These are phyloP conservation scores for Fraxinus pennsylvanica DNA, from an alignment of 257 asterid genomes.

Conservation along the genomic window DNA sequence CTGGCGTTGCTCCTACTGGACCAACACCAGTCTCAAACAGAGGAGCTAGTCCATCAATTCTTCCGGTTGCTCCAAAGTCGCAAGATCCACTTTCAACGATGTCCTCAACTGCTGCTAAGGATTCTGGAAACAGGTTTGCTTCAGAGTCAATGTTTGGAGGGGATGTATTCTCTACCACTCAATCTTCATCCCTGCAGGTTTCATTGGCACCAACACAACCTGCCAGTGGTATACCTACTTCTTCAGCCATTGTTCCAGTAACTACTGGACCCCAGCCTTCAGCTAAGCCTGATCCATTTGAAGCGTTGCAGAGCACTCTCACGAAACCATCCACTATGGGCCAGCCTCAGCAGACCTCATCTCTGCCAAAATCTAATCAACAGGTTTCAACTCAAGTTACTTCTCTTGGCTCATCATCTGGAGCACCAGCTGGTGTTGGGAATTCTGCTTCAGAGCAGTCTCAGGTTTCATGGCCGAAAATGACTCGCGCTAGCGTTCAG, in stretches of 20 bases:
- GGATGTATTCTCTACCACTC: conserved; percentile 63
- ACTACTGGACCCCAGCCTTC: conserved; percentile 51
- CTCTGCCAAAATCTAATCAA: conserved; percentile 58
- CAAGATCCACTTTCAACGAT: conserved; percentile 50
- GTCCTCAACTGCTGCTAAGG: conserved; percentile 40
- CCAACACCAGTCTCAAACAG: conserved; percentile 44
- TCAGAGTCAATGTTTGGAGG: conserved; percentile 54
- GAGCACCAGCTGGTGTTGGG: conserved; percentile 45
- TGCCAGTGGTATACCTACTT: conserved; percentile 42
- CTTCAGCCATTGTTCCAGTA: conserved; percentile 56
- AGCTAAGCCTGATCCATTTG: conserved; percentile 71
- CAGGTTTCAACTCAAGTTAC: conserved; percentile 60
- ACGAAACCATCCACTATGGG: conserved; percentile 50
- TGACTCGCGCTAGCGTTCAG: conserved; percentile 92
- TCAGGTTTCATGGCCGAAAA: conserved; percentile 87
- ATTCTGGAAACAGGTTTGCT: conserved; percentile 52
- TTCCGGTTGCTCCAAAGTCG: conserved; percentile 45
- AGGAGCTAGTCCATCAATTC: conserved; percentile 47
- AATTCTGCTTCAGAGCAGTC: conserved; percentile 56
- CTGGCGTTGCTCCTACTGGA: conserved; percentile 47
- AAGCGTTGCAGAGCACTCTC: conserved; percentile 64
- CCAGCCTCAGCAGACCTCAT: conserved; percentile 52
- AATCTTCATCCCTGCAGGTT: conserved; percentile 45
- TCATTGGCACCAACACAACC: conserved; percentile 52
- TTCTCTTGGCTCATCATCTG: conserved; percentile 51